A percentile compares a stretch with the other conserved stretches of the same genome.
phyloP scores from a whole-genome alignment of 768 basidiomycete genomes.

The Phallus indusiatus region DNA sequence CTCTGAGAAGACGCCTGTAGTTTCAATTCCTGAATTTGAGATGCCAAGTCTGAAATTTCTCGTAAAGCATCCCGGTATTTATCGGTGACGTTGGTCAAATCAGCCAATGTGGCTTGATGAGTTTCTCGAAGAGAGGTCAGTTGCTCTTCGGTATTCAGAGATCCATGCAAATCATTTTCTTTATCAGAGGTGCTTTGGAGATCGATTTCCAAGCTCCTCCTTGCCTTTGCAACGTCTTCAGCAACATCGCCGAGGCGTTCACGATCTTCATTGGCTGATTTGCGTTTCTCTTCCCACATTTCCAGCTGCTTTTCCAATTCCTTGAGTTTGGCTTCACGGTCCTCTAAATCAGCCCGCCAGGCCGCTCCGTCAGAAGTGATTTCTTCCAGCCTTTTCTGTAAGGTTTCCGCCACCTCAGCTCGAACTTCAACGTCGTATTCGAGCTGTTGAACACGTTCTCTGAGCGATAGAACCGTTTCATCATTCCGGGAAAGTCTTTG shows the following conservation, averaged over 20 bases:
- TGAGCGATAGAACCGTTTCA: slow-evolving; percentile 62
- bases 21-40: slow-evolving; percentile 84
- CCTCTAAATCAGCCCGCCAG: slow-evolving; percentile 80
- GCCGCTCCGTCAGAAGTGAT: slow-evolving; percentile 67
- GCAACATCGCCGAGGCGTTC: slow-evolving; percentile 58
- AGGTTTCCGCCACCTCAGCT: slow-evolving; percentile 54
- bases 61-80: slow-evolving; percentile 86
- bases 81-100: slow-evolving; percentile 64
- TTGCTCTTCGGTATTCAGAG: slow-evolving; percentile 30
- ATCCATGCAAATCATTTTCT: neutral
- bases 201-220: slow-evolving; percentile 49
- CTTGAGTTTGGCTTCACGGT: slow-evolving; percentile 65
- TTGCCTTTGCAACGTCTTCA: slow-evolving; percentile 60
- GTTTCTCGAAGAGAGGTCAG: slow-evolving; percentile 70
- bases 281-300: slow-evolving; percentile 67
- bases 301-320: slow-evolving; percentile 71
- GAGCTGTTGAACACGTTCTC: slow-evolving; percentile 61
- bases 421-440: slow-evolving; percentile 73
- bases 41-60: slow-evolving; percentile 87
- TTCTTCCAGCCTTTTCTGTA: slow-evolving; percentile 63
- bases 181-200: slow-evolving; percentile 12
- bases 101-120: slow-evolving; percentile 69
- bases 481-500: slow-evolving; percentile 67
- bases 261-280: slow-evolving; percentile 57
- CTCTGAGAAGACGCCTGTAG: slow-evolving; percentile 31